These are phyloP conservation scores for Straminergon stramineum DNA, from an alignment of 225 moss, liverwort and hornwort genomes.

Conservation along the genomic window DNA sequence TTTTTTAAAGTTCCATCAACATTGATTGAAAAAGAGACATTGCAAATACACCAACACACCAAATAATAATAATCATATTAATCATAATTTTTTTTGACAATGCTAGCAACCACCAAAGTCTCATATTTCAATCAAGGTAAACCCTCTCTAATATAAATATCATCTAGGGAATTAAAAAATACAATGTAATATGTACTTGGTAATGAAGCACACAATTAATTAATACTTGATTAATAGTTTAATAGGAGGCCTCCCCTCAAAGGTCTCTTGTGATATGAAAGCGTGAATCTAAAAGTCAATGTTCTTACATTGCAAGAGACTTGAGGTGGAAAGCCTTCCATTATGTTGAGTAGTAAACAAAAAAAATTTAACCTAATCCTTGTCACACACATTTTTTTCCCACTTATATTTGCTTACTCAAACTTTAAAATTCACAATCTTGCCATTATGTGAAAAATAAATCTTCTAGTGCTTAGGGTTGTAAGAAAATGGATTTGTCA, in stretches of 20 bases:
- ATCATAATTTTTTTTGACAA: not conserved
- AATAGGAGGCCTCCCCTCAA: not conserved
- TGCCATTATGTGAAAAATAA: too few species aligned
- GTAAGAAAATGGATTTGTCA: too few species aligned
- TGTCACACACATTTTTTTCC: fast-evolving
- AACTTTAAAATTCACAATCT: too few species aligned
- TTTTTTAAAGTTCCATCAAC: fast-evolving
- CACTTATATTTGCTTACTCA: too few species aligned
- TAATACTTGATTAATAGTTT: not conserved
- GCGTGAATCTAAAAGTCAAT: fast-evolving
- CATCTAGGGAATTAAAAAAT: fast-evolving
- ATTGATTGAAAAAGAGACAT: fast-evolving
- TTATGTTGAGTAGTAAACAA: not conserved
- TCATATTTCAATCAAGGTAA: not conserved
- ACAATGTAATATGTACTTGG: not conserved
- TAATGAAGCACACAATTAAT: not conserved
- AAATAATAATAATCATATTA: not conserved
- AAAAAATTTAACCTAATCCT: not conserved
- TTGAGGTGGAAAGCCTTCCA: not conserved
- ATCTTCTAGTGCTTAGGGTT: too few species aligned
- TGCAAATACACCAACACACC: not conserved
- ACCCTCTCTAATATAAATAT: fast-evolving
- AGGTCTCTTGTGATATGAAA: fast-evolving
- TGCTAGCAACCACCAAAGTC: not conserved
- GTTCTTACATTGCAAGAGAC: not conserved